Evolutionary conservation across 495 filamentous ascomycete genomes (phyloP).

Genomic region (Hypoxylon lienhwacheense): DNA sequence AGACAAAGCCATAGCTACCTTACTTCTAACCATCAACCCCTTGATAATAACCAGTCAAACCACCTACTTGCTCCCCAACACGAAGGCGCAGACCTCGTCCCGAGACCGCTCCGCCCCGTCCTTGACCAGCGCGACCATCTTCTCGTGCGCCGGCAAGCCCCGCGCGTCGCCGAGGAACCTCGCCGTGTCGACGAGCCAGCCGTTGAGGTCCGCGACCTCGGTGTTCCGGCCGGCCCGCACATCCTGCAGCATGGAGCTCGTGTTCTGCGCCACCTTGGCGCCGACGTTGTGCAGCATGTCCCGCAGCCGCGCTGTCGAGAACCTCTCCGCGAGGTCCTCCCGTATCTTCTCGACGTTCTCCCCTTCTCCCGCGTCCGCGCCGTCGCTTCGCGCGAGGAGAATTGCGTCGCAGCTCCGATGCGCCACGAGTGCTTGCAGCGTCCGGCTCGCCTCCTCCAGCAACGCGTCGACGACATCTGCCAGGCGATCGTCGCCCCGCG

Average conservation of each 20-base stretch:
- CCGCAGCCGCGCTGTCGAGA: slow-evolving; percentile 30
- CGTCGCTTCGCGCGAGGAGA: slow-evolving; percentile 4
- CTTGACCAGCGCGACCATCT: slow-evolving; percentile 37
- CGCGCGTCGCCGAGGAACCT: slow-evolving; percentile 25
- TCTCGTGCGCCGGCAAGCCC: slow-evolving; percentile 35
- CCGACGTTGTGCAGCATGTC: slow-evolving; percentile 48
- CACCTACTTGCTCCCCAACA: too few species aligned
- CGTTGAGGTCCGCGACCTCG: slow-evolving; percentile 84
- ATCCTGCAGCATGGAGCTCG: slow-evolving; percentile 82
- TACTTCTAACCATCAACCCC: too few species aligned
- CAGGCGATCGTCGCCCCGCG: slow-evolving; percentile 57
- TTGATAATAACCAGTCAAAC: too few species aligned
- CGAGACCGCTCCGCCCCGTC: slow-evolving; percentile 19
- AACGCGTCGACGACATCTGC: slow-evolving; percentile 54
- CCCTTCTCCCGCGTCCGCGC: slow-evolving; percentile 41
- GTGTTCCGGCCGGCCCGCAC: slow-evolving; percentile 62
- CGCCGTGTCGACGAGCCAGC: slow-evolving; percentile 64
- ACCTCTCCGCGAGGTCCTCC: slow-evolving; percentile 48
- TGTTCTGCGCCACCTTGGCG: slow-evolving; percentile 65
- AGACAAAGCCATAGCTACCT: too few species aligned
- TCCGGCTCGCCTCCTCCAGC: slow-evolving; percentile 64
- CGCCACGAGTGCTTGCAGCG: slow-evolving; percentile 54
- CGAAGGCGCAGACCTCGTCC: too few species aligned
- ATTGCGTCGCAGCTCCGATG: slow-evolving; percentile 34
- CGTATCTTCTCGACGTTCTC: slow-evolving; percentile 58